These are phyloP conservation scores for Lasiosphaeria miniovina DNA, from an alignment of 495 filamentous ascomycete genomes.

Conservation along the genomic window DNA sequence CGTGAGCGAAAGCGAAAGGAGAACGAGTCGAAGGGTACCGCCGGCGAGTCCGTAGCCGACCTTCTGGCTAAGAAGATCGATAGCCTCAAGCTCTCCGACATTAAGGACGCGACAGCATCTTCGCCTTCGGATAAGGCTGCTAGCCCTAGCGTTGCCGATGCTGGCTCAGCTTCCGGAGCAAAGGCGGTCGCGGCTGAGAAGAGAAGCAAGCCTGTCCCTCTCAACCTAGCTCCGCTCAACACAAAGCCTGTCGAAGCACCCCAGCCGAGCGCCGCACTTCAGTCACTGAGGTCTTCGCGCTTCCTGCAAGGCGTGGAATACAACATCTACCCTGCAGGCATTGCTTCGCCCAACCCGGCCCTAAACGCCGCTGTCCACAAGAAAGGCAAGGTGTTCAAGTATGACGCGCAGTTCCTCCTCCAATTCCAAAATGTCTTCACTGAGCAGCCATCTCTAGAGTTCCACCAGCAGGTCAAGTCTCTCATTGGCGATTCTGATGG, in stretches of 20 bases:
- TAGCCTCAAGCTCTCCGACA: conserved; percentile 42
- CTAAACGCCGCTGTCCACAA: conserved; percentile 71
- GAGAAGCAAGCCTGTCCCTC: conserved; percentile 67
- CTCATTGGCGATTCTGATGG: conserved; percentile 72
- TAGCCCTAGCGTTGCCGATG: conserved; percentile 41
- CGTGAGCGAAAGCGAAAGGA: conserved; percentile 5
- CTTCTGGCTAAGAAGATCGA: conserved; percentile 42
- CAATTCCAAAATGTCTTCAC: conserved; percentile 94
- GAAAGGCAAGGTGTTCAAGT: conserved; percentile 81
- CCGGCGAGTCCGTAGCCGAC: conserved; percentile 33
- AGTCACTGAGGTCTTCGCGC: conserved; percentile 82
- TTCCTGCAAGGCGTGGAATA: conserved; percentile 58
- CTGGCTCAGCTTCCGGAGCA: conserved; percentile 43
- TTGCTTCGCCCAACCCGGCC: conserved; percentile 85
- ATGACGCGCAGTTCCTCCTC: conserved; percentile 92
- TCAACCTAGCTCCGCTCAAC: conserved; percentile 75
- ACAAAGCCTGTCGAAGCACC: conserved; percentile 79
- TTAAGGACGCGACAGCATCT: conserved; percentile 16
- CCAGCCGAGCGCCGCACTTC: conserved; percentile 87
- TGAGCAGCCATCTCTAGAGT: conserved; percentile 92
- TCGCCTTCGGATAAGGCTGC: conserved; percentile 18
- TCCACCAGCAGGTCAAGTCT: conserved; percentile 79
- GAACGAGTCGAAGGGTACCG: conserved; percentile 42
- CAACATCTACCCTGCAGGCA: conserved; percentile 76
- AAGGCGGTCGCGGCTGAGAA: conserved; percentile 52